Base-by-base conservation (phyloP, 2,329 filamentous ascomycete species). In the Cordyceps cicadae region DNA sequence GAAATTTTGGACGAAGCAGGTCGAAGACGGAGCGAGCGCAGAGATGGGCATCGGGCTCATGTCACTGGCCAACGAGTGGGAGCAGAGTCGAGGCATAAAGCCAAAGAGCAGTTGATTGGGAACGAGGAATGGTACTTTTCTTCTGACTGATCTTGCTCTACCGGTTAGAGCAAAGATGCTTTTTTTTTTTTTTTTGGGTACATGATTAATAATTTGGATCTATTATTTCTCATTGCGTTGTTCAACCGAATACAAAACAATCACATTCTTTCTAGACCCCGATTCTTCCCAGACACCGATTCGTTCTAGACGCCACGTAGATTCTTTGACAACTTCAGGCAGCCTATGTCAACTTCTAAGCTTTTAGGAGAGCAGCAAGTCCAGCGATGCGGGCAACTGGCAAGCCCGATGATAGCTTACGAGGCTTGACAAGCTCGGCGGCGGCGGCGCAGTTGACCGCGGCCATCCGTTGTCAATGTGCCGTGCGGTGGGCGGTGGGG, bases 1-100 rank as follows among this genome's bases (percentile, higher is more conserved):
- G 24, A 65, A 63, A 0, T 77, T 78, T 57, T 78, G 75, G 72
- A 77, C 72, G 9, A 76, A 71, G 58, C 76, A 78, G 62, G 66
- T 76, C 2, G 71, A 76, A 11, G 73, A 73, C 0, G 76, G 74
- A 0, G 65, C 67, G 24, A 77, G 75, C 7, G 69, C 70, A 1
- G 67, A 67, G 3, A 70, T 68, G 5, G 76, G 73, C 0, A 61
- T 72, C 3, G 65, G 65, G 0, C 62, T 77, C 43, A 76, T 77
- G 29, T 64, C 69, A 15, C 62, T 71, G 49, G 67, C 61, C 12
- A 41, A 39, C 6, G 50, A 62, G 29, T 62, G 61, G 61, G 61
- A 62, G 34, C 55, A 62, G 43, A 56, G 53, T 21, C 59, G 48
- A 3, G 59, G 59, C 32, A 46, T 61, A 29, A 57, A 56, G 46